phyloP scores from a whole-genome alignment of 345 rosid genomes.

The Corchorus capsularis region DNA sequence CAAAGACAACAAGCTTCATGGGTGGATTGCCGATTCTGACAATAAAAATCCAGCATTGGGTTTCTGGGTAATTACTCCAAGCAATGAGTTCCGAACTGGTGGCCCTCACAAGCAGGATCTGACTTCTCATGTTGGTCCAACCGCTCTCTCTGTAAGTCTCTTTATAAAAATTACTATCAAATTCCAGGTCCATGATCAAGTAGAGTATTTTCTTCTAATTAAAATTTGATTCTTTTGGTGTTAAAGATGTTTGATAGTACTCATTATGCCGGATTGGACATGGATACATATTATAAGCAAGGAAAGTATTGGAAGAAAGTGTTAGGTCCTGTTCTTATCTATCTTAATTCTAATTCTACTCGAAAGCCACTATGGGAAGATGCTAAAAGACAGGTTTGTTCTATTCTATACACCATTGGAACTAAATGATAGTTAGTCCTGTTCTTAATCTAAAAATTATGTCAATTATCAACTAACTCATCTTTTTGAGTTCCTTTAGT shows the following conservation, averaged over 20 bases:
- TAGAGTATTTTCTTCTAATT: background rate
- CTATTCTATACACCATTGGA: too few species aligned
- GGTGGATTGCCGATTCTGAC: slow-evolving; percentile 58
- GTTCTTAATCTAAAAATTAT: too few species aligned
- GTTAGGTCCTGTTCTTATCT: slow-evolving; percentile 78
- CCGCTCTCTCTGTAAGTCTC: slow-evolving; percentile 54
- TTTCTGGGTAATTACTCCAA: slow-evolving; percentile 90
- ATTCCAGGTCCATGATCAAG: too few species aligned
- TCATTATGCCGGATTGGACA: slow-evolving; percentile 70
- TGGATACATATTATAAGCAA: slow-evolving; percentile 44
- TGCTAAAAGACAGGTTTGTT: slow-evolving; percentile 69
- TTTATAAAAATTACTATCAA: too few species aligned
- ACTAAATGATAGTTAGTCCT: too few species aligned
- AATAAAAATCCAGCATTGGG: slow-evolving; percentile 48
- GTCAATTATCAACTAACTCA: background rate
- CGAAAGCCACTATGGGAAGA: slow-evolving; percentile 61
- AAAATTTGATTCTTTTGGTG: background rate
- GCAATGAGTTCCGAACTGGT: slow-evolving; percentile 59
- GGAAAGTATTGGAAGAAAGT: slow-evolving; percentile 83
- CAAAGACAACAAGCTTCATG: slow-evolving; percentile 65
- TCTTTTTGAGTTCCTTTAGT: slow-evolving; percentile 32
- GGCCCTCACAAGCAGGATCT: slow-evolving; percentile 90
- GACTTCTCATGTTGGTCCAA: slow-evolving; percentile 83
- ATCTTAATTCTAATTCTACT: slow-evolving; percentile 58
- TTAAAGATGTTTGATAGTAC: slow-evolving; percentile 87